Conservation (phyloP, 306 rosid species). For the Castanospermum australe region DNA sequence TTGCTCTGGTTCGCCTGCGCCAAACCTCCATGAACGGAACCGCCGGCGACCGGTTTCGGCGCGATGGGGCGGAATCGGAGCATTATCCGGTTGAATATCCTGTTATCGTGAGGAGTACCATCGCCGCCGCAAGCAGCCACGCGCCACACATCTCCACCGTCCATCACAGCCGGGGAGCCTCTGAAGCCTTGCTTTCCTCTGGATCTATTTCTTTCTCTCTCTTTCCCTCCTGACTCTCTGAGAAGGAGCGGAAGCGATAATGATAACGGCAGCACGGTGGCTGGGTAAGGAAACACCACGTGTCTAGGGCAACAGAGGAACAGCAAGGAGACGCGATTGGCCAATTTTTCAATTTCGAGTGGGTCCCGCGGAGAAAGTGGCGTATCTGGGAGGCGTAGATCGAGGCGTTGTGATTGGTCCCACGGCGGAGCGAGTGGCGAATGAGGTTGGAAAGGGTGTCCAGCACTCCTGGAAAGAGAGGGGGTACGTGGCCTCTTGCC, state of each 20-base stretch:
- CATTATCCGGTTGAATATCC: constrained; percentile 44
- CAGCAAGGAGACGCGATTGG: constrained; percentile 40
- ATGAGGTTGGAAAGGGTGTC: constrained; percentile 28
- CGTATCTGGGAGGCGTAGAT: constrained; percentile 40
- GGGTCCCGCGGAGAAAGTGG: constrained; percentile 33
- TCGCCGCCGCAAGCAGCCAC: constrained; percentile 23
- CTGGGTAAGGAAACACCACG: constrained; percentile 56
- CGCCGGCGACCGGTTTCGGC: constrained; percentile 51
- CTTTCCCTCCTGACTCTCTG: constrained; percentile 3
- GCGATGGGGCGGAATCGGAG: constrained; percentile 80
- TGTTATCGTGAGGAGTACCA: constrained; percentile 1
- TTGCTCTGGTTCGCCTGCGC: constrained; percentile 8
- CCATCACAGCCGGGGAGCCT: constrained; percentile 35
- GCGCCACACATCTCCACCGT: constrained; percentile 45
- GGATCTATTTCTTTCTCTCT: background rate
- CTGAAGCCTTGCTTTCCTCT: background rate
- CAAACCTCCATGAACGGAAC: background rate
- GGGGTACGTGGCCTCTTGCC: constrained; percentile 57
- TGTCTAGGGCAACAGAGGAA: constrained; percentile 56
- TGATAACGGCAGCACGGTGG: constrained; percentile 67
- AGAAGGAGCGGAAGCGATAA: constrained; percentile 55
- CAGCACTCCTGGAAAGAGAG: constrained; percentile 39
- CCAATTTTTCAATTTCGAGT: background rate
- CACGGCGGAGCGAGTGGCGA: constrained; percentile 16
- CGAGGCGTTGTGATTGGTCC: constrained; percentile 42